phyloP scores from a whole-genome alignment of 352 stramenopile species.

The Peronospora destructor region DNA sequence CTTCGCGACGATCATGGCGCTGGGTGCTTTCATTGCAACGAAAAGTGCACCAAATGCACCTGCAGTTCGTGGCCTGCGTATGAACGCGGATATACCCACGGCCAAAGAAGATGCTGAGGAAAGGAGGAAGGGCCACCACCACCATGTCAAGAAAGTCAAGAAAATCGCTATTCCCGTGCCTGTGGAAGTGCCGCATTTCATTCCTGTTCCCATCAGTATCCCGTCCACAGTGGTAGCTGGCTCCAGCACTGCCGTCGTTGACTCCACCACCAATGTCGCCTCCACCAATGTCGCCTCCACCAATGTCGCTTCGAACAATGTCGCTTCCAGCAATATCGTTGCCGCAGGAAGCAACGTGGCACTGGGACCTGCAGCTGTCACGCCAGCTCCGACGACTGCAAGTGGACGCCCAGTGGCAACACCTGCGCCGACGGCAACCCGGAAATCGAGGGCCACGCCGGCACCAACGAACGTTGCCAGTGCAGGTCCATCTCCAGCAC shows the following conservation, averaged over 20 bases:
- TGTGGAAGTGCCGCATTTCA: constrained; percentile 23
- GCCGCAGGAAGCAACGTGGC: not conserved
- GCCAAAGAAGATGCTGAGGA: too few species aligned
- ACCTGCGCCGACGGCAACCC: constrained; percentile 9
- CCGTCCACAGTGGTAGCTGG: constrained; percentile 22
- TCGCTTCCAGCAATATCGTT: not conserved
- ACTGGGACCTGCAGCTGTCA: constrained; percentile 6
- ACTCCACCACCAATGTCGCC: constrained; percentile 7
- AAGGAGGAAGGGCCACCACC: constrained; percentile 12
- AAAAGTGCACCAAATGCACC: too few species aligned
- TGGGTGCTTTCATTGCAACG: too few species aligned
- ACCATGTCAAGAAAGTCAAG: constrained; percentile 28
- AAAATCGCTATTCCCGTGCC: constrained; percentile 29
- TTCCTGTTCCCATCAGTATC: constrained; percentile 20
- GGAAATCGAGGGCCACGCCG: constrained; percentile 12
- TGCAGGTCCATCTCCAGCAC: not conserved
- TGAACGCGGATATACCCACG: too few species aligned
- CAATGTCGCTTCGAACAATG: too few species aligned
- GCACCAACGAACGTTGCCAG: constrained; percentile 12
- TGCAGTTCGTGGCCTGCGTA: too few species aligned
- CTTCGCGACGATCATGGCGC: too few species aligned
- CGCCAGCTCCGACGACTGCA: constrained; percentile 16
- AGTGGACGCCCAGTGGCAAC: constrained; percentile 13
- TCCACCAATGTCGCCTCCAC: not conserved
- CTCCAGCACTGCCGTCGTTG: constrained; percentile 20